These are phyloP conservation scores for Penicillium longicatenatum DNA, from an alignment of 495 filamentous ascomycete species.

Conservation along the genomic window DNA sequence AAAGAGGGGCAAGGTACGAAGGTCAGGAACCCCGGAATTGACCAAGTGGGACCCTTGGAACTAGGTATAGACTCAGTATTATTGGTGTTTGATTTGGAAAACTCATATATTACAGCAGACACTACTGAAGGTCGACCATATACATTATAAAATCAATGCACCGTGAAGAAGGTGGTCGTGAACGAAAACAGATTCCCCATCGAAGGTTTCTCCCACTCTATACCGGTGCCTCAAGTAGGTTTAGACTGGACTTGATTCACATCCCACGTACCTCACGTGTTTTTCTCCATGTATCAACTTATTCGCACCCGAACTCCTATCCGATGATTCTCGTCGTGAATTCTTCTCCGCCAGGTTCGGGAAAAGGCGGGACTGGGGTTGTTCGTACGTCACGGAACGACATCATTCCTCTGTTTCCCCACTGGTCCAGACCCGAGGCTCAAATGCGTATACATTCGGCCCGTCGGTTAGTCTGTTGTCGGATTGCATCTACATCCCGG, in stretches of 20 bases:
- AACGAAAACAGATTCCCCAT: not conserved
- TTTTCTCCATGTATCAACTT: not conserved
- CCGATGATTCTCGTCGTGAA: conserved; percentile 28
- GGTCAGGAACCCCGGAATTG: conserved; percentile 29
- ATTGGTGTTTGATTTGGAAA: not conserved
- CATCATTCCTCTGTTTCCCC: conserved; percentile 7
- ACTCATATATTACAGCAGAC: not conserved
- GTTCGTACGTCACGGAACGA: conserved; percentile 12
- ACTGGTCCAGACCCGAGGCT: conserved; percentile 15
- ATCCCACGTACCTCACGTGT: not conserved
- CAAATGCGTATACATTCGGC: conserved; percentile 12
- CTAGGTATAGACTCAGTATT: not conserved
- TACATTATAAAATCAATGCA: too few species aligned
- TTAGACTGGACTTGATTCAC: conserved; percentile 1
- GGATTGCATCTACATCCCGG: not conserved
- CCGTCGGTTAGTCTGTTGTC: conserved; percentile 12
- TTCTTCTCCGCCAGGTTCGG: conserved; percentile 14
- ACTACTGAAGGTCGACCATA: too few species aligned
- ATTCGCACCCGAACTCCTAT: not conserved
- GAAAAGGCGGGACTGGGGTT: conserved; percentile 20
- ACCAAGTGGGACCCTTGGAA: conserved; percentile 2
- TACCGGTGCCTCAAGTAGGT: conserved; percentile 6
- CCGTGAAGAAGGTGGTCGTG: too few species aligned
- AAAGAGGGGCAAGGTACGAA: conserved; percentile 15
- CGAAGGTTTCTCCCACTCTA: not conserved